Conservation (phyloP, 2,329 filamentous ascomycete species). For the Dactylellina haptotyla region DNA sequence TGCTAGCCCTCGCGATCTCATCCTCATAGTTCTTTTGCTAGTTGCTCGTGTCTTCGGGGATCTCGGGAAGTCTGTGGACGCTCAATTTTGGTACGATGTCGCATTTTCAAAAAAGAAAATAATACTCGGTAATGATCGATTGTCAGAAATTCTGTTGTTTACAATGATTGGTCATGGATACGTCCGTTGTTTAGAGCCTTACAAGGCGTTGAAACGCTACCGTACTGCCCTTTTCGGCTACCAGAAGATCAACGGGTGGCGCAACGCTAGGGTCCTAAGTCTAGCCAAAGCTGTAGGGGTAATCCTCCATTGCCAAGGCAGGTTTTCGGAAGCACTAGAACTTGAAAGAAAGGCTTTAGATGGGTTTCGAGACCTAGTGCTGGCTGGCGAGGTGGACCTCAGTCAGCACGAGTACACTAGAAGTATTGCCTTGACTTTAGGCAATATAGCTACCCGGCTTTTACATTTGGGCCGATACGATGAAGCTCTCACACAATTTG, state of each 20-base stretch:
- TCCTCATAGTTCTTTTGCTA: background rate
- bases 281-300: background rate
- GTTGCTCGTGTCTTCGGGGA: background rate
- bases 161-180: background rate
- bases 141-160: background rate
- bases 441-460: background rate
- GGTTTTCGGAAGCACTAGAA: background rate
- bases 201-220: background rate
- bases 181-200: background rate
- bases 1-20: background rate
- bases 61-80: background rate
- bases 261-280: background rate
- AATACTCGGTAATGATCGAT: background rate
- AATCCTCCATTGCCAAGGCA: background rate
- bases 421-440: background rate
- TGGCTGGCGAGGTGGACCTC: background rate
- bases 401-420: background rate
- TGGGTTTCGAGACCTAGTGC: background rate
- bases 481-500: background rate
- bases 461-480: background rate
- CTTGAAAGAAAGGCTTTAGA: background rate
- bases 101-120: background rate
- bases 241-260: background rate
- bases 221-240: background rate
- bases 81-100: slow-evolving; percentile 6